Base-by-base conservation (phyloP, 495 filamentous ascomycete genomes). In the Penicillium coffeae region DNA sequence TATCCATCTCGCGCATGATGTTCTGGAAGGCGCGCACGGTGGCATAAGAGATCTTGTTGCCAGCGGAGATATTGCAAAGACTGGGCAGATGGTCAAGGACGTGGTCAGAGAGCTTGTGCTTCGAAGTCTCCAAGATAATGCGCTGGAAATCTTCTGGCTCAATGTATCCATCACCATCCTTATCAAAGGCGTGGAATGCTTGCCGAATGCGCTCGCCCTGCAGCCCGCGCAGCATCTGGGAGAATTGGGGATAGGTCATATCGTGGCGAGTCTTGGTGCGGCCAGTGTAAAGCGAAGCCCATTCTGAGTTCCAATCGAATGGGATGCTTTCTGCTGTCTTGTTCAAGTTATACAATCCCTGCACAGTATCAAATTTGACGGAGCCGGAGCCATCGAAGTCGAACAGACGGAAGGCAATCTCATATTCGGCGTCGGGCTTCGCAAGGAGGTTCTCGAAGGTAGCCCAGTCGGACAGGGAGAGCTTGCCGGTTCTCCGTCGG, bases 1-100 rank as follows among this genome's bases (percentile, higher is more conserved):
- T 78, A 58, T 98, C 94, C 91, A 98, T 97, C 73, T 97, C 90
- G 48, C 84, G 81, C 58, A 98, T 89, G 58, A 98, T 79, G 56
- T 98, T 98, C 68, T 95, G 90, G 72, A 98, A 98, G 10, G 93
- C 93, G 27, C 94, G 81, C 4, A 98, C 93, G 64, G 95, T 96
- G 51, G 93, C 90, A 58, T 98, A 98, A 21, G 89, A 95, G 47
- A 98, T 94, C 68, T 94, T 96, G 71, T 79, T 93, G 40, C 90
- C 85, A 13, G 86, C 74, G 1, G 89, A 89, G 62, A 98, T 94
- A 67, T 96, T 96, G 79, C 92, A 96, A 41, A 98, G 79, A 3
- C 90, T 90, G 46, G 88, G 88, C 20, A 97, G 81, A 66, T 97
- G 90, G 27, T 93, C 84, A n/a, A 98, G 77, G 14, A 98, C 76